Evolutionary conservation across 805 yeast species (phyloP), one percentile per base, ranked within the genome.

Genomic region (Wickerhamomyces strasburgensis): DNA sequence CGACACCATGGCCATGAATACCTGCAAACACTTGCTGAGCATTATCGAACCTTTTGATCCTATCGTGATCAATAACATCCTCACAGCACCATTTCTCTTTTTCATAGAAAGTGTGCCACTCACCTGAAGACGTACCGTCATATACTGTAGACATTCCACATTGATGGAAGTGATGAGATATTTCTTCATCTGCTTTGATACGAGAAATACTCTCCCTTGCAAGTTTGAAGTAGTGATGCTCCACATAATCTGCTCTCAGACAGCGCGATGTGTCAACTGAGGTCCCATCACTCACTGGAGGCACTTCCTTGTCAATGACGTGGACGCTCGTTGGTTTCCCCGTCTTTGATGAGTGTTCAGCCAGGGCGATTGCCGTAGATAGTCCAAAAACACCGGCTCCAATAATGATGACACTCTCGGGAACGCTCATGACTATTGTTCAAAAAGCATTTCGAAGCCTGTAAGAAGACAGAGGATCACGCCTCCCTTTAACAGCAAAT

Each of bases 371-470:
- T 21, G 77, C 77, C 6, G 67, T 58, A 18, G 74, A 66, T 5
- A 71, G 54, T 1, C 77, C 77, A 55, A 69, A 71, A 8, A 64
- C 72, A 15, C 77, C 77, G 10, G 71, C 61, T 2, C 77, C 77
- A 10, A 72, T 58, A 17, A 72, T 56, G 15, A 64, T 48, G 24
- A 71, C 25, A 21, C 25, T 21, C 10, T 7, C 25, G 7, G 25
- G 25, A 21, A 21, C 25, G n/a, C n/a, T n/a, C n/a, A n/a, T n/a
- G n/a, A n/a, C n/a, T n/a, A n/a, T n/a, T n/a, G n/a, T n/a, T n/a
- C n/a, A n/a, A n/a, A n/a, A n/a, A n/a, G n/a, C n/a, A n/a, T n/a
- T n/a, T n/a, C n/a, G n/a, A n/a, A n/a, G n/a, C n/a, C n/a, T n/a
- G n/a, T n/a, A n/a, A n/a, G n/a, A n/a, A n/a, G n/a, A n/a, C n/a